Evolutionary conservation across 352 stramenopile species (phyloP), one percentile per base, ranked within the genome.

Genomic region (Aphanomyces euteiches): DNA sequence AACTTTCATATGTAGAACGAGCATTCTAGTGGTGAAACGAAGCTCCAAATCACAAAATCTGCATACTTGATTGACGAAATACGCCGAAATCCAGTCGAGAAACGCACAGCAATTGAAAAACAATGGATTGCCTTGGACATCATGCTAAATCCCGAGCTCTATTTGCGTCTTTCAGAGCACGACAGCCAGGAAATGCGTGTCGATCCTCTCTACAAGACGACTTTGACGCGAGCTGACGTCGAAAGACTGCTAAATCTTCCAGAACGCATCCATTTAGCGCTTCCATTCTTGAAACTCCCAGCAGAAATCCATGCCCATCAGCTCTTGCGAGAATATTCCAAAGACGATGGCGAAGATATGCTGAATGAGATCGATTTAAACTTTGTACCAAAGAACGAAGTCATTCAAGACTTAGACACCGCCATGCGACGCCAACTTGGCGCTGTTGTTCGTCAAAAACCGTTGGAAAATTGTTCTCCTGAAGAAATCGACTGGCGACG

Each of bases 91-190:
- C 78, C 73, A 15, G 80, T 91, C 47, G 43, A 13, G 0, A 67
- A 85, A 19, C 79, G 83, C 15, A 74, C 79, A 0, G 21, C 40
- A 0, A 84, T 90, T 47, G 84, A 94, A 57, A 92, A 88, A 50
- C 66, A 73, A 6, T 94, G 86, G 86, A 74, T 94, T 1, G 63
- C 72, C 0, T 53, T 94, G 43, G 86, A 94, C 67, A 90, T 90
- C 41, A 48, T 76, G 50, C 50, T 82, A 1, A 81, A 87, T 45
- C 84, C 87, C 19, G 79, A 82, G 12, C 78, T 81, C 57, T 94
- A 92, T 61, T 89, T 90, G 4, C 59, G 74, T 17, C 43, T 77
- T 0, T 69, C 78, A 15, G 81, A 92, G 47, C 78, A 89, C 0
- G 84, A 94, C 19, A 76, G 85, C 19, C 82, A 90, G 53, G 74